These are phyloP conservation scores for Hyphopichia burtonii DNA, from an alignment of 1,139 yeast species.

Conservation along the genomic window DNA sequence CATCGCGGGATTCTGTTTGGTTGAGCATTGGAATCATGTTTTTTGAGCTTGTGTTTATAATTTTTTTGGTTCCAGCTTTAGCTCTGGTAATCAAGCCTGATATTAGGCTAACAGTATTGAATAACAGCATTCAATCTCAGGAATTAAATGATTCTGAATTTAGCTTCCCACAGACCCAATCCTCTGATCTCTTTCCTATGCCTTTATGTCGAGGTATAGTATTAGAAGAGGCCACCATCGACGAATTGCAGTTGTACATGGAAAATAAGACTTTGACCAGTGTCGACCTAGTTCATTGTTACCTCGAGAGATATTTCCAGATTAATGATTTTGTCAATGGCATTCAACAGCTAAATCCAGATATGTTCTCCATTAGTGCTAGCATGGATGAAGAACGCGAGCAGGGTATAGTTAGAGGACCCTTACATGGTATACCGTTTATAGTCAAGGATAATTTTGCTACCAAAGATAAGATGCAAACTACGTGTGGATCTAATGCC, in stretches of 20 bases:
- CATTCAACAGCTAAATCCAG: conserved; percentile 18
- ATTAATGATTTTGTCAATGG: conserved; percentile 15
- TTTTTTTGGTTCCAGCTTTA: neutral
- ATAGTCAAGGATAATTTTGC: conserved; percentile 20
- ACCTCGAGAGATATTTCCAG: conserved; percentile 17
- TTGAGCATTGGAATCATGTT: too few species aligned
- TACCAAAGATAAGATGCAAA: conserved; percentile 20
- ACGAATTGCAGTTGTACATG: conserved; percentile 19
- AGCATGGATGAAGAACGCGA: conserved; percentile 14
- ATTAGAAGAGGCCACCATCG: conserved; percentile 22
- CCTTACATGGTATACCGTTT: conserved; percentile 22
- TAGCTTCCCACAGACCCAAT: conserved; percentile 8
- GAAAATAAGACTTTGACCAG: conserved; percentile 11
- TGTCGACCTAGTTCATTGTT: conserved; percentile 15
- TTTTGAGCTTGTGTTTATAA: too few species aligned
- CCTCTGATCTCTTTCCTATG: conserved; percentile 17
- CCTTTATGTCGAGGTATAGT: conserved; percentile 16
- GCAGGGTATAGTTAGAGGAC: conserved; percentile 17
- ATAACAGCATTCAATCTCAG: conserved; percentile 2
- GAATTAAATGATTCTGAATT: conserved; percentile 9
- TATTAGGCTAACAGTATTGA: neutral
- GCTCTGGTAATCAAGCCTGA: neutral
- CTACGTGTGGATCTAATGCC: conserved; percentile 18
- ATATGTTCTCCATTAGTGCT: conserved; percentile 10
- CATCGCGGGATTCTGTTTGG: too few species aligned